These are phyloP conservation scores for Gardenia jasminoides DNA, from an alignment of 257 asterid genomes.

Conservation along the genomic window DNA sequence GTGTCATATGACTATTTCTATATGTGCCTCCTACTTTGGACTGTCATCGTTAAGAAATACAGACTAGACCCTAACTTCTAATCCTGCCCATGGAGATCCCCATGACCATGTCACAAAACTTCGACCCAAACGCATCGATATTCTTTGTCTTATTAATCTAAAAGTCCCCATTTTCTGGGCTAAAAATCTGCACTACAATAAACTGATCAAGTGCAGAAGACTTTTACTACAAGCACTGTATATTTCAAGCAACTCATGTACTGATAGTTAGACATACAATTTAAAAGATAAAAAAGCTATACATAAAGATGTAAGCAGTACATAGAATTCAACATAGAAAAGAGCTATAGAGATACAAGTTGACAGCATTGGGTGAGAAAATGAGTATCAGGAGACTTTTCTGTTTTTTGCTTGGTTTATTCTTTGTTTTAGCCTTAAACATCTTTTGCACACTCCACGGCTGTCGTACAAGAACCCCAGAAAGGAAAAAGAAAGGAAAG, in stretches of 20 bases:
- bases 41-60: not conserved
- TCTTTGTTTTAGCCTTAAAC: not conserved
- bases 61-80: not conserved
- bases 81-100: not conserved
- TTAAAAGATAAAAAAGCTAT: not conserved
- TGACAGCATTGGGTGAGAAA: not conserved
- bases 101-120: not conserved
- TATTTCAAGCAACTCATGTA: not conserved
- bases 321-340: not conserved
- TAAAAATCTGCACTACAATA: not conserved
- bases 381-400: not conserved
- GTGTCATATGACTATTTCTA: not conserved
- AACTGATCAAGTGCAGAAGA: not conserved
- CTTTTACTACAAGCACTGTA: not conserved
- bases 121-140: not conserved
- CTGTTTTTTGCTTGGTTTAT: not conserved
- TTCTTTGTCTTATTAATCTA: not conserved
- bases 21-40: not conserved
- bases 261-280: not conserved
- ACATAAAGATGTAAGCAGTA: not conserved
- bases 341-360: not conserved
- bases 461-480: conserved; percentile 2
- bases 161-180: not conserved
- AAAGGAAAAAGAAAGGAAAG: not conserved
- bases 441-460: conserved; percentile 12